Conservation (phyloP, 2,329 filamentous ascomycete genomes). For the Fusarium circinatum region DNA sequence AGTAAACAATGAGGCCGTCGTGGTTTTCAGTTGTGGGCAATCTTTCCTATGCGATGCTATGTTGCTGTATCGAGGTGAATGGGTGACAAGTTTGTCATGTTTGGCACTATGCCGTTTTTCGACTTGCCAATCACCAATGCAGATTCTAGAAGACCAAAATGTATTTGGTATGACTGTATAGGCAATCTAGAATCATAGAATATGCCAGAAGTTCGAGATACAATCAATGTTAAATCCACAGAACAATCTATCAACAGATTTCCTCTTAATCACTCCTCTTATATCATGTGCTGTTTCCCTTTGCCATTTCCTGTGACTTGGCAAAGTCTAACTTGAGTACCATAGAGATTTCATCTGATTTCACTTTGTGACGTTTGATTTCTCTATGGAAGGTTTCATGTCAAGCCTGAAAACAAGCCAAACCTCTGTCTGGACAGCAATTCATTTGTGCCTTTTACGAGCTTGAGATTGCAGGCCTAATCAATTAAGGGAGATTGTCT, state of each 20-base stretch:
- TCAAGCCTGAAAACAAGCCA: neutral
- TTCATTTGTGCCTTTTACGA: rapidly evolving
- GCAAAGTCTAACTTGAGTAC: rapidly evolving
- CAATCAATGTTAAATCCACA: neutral
- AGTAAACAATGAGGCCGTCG: neutral
- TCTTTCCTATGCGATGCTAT: neutral
- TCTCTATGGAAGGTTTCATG: rapidly evolving
- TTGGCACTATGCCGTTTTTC: neutral
- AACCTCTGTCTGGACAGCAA: neutral
- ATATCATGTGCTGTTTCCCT: rapidly evolving
- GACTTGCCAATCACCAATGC: neutral
- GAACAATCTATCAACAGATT: too few species aligned
- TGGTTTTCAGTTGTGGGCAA: neutral
- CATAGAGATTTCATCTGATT: neutral
- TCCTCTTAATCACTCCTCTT: rapidly evolving
- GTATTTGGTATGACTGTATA: rapidly evolving
- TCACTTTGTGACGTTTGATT: neutral
- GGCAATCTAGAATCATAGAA: rapidly evolving
- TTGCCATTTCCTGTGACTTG: rapidly evolving
- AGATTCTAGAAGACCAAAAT: rapidly evolving
- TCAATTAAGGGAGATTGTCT: neutral
- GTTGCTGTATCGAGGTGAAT: neutral
- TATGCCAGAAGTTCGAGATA: rapidly evolving
- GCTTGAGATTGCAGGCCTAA: rapidly evolving
- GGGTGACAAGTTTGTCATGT: neutral